These are phyloP conservation scores for Apophysomyces variabilis DNA, from an alignment of 371 early-diverging fungal species.

Conservation along the genomic window DNA sequence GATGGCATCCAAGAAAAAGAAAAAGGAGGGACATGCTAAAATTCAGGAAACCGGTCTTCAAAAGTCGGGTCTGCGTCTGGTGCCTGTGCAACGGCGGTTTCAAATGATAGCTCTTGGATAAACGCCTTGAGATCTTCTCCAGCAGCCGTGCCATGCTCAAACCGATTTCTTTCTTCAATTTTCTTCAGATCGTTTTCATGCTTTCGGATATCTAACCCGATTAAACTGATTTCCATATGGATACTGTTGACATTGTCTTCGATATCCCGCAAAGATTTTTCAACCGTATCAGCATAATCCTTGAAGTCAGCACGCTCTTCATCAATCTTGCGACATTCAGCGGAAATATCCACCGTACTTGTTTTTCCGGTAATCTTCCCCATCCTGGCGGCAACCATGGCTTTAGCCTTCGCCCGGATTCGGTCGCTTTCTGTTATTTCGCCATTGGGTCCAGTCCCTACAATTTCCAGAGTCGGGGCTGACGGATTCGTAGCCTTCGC, in stretches of 20 bases:
- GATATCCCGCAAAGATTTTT: conserved; percentile 39
- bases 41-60: conserved; percentile 51
- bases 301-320: conserved; percentile 57
- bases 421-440: conserved; percentile 61
- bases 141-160: conserved; percentile 47
- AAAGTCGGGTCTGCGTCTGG: conserved; percentile 57
- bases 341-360: conserved; percentile 28
- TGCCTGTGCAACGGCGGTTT: conserved; percentile 44
- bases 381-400: conserved; percentile 64
- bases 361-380: conserved; percentile 57
- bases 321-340: conserved; percentile 53
- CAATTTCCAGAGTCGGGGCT: conserved; percentile 37
- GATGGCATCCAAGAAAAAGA: background rate
- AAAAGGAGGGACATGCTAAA: conserved; percentile 24
- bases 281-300: conserved; percentile 42
- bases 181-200: conserved; percentile 48
- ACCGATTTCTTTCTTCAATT: conserved; percentile 47
- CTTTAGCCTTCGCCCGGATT: conserved; percentile 66
- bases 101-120: conserved; percentile 38
- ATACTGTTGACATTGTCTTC: conserved; percentile 44
- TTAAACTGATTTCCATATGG: conserved; percentile 49
- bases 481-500: conserved; percentile 16
- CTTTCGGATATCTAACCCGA: conserved; percentile 51
- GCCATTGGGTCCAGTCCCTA: conserved; percentile 66
- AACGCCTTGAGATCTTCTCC: conserved; percentile 48